Conservation (phyloP, 1,284 basidiomycete species). For the Xerocomus minutiporus region DNA sequence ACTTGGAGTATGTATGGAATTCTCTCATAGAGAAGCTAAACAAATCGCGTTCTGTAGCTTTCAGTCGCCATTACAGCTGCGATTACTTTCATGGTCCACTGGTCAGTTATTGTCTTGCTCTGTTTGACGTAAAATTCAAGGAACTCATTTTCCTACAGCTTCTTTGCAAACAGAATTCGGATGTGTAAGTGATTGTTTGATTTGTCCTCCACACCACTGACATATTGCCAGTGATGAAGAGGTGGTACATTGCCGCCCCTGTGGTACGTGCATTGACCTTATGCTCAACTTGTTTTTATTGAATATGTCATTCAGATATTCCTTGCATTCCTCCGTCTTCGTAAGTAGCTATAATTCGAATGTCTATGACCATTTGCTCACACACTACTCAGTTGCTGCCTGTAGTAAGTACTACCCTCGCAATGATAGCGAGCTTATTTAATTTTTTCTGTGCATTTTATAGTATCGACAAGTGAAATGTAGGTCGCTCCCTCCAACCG, state of each 20-base stretch:
- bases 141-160: conserved; percentile 9
- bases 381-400: conserved; percentile 21
- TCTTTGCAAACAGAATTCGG: conserved; percentile 33
- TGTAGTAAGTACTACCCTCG: conserved; percentile 19
- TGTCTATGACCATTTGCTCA: conserved; percentile 1
- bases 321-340: conserved; percentile 32
- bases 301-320: conserved; percentile 14
- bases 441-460: not conserved
- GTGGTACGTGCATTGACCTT: conserved; percentile 16
- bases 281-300: not conserved
- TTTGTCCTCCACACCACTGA: conserved; percentile 4
- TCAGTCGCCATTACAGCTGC: conserved; percentile 29
- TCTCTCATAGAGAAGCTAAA: not conserved
- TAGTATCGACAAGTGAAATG: conserved; percentile 34
- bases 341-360: conserved; percentile 18
- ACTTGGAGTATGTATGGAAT: conserved; percentile 21
- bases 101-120: conserved; percentile 14
- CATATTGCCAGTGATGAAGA: conserved; percentile 27
- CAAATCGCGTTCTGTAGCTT: conserved; percentile 14
- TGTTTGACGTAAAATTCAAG: not conserved
- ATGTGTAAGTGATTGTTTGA: conserved; percentile 20
- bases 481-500: conserved; percentile 6
- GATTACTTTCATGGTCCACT: conserved; percentile 33
- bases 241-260: conserved; percentile 30
- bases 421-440: not conserved